Percentiles rank a stretch among this genome's conserved stretches.
These are phyloP conservation scores for Hypoxylon sp. DNA, from an alignment of 2,329 filamentous ascomycete species.

Conservation along the genomic window DNA sequence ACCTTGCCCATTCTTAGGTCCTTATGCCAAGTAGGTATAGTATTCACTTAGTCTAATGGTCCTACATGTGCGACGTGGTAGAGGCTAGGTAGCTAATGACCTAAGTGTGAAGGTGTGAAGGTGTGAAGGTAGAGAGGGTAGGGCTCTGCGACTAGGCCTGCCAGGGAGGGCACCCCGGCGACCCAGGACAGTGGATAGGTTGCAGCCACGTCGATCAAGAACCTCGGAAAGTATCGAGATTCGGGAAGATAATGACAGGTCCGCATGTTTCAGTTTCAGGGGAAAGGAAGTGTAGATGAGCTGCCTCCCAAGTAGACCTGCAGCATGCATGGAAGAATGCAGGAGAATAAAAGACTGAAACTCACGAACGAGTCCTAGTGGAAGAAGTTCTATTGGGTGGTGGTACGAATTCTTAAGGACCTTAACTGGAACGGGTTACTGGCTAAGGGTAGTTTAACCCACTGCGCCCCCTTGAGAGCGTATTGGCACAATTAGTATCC, in stretches of 20 bases:
- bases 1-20: slow-evolving; percentile 10
- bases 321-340: slow-evolving; percentile 26
- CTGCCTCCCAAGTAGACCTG: slow-evolving; percentile 25
- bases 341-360: slow-evolving; percentile 23
- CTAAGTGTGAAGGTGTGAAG: background rate
- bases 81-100: background rate
- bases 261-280: slow-evolving; percentile 20
- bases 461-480: slow-evolving; percentile 25
- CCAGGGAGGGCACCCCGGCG: slow-evolving; percentile 15
- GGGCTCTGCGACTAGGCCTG: background rate
- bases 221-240: slow-evolving; percentile 35
- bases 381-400: slow-evolving; percentile 34
- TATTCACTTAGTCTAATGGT: slow-evolving; percentile 18
- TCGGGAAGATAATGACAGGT: slow-evolving; percentile 23
- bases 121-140: background rate
- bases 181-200: slow-evolving; percentile 46
- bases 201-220: slow-evolving; percentile 50
- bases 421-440: background rate
- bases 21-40: slow-evolving; percentile 7
- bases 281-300: slow-evolving; percentile 7
- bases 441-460: slow-evolving; percentile 6
- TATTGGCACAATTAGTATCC: slow-evolving; percentile 12
- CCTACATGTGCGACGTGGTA: background rate
- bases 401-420: slow-evolving; percentile 34
- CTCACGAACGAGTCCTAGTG: slow-evolving; percentile 2